Percentiles rank a stretch among this genome's conserved stretches.
phyloP scores from a whole-genome alignment of 2,329 filamentous ascomycete genomes.

The Scorias spongiosa region DNA sequence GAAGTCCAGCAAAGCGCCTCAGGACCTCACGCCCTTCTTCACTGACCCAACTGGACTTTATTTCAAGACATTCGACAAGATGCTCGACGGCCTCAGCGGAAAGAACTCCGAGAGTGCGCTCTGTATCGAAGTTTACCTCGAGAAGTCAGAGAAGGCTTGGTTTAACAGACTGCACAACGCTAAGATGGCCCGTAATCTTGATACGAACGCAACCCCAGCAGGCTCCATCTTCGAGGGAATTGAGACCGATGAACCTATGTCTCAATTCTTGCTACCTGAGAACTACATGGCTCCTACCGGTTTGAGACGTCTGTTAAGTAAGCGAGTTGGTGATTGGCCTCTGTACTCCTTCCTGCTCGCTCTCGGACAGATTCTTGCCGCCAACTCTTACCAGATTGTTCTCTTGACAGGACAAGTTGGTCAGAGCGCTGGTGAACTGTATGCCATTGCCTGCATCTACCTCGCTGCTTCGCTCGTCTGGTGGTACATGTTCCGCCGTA shows the following conservation, averaged over 20 bases:
- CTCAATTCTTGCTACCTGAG: slow-evolving; percentile 41
- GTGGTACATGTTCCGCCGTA: slow-evolving; percentile 45
- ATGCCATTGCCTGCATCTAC: slow-evolving; percentile 46
- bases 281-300: slow-evolving; percentile 43
- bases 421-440: slow-evolving; percentile 43
- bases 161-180: slow-evolving; percentile 44
- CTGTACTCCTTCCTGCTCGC: slow-evolving; percentile 47
- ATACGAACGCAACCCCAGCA: slow-evolving; percentile 19
- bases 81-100: slow-evolving; percentile 39
- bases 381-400: slow-evolving; percentile 54
- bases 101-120: slow-evolving; percentile 42
- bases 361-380: slow-evolving; percentile 47
- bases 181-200: slow-evolving; percentile 34
- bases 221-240: slow-evolving; percentile 28
- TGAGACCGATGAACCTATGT: slow-evolving; percentile 24
- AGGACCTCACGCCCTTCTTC: slow-evolving; percentile 54
- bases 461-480: slow-evolving; percentile 42
- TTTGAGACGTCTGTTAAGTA: slow-evolving; percentile 38
- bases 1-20: slow-evolving; percentile 46
- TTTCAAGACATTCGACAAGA: slow-evolving; percentile 42
- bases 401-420: slow-evolving; percentile 49
- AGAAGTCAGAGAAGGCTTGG: slow-evolving; percentile 53
- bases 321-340: slow-evolving; percentile 48
- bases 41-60: slow-evolving; percentile 49
- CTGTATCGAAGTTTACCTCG: slow-evolving; percentile 50